phyloP scores from a whole-genome alignment of 208 protist genomes.

The Trypanosoma theileri region DNA sequence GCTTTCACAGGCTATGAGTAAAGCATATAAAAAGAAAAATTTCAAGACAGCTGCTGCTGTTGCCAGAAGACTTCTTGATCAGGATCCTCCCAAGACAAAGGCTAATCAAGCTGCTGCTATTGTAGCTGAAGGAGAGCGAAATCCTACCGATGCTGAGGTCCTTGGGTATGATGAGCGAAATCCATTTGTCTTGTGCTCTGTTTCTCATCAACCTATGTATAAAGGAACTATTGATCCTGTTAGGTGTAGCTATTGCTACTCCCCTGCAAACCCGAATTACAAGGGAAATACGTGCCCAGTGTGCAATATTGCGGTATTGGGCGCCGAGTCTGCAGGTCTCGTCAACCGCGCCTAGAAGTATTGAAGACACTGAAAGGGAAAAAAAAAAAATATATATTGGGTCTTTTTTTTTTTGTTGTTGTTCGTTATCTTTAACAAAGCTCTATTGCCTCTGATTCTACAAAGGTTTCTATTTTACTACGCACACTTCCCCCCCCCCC shows the following conservation, averaged over 20 bases:
- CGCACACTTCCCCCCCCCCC: too few relatives aligned
- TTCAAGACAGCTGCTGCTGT: conserved; percentile 88
- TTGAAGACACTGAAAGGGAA: background rate
- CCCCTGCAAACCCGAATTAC: conserved; percentile 72
- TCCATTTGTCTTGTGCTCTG: conserved; percentile 94
- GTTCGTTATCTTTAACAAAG: too few relatives aligned
- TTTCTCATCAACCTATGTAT: conserved; percentile 81
- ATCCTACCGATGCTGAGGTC: conserved; percentile 60
- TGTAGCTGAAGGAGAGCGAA: conserved; percentile 85
- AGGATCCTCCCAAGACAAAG: conserved; percentile 88
- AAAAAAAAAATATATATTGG: conserved; percentile 8
- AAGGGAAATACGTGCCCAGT: conserved; percentile 72
- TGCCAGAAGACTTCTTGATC: conserved; percentile 92
- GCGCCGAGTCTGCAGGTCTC: conserved; percentile 65
- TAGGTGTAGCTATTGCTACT: conserved; percentile 92
- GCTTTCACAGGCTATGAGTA: conserved; percentile 93
- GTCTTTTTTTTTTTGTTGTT: conserved; percentile 11
- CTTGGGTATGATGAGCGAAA: conserved; percentile 97
- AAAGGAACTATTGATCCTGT: conserved; percentile 58
- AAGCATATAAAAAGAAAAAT: conserved; percentile 93
- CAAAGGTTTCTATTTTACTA: too few relatives aligned
- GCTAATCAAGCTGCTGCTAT: conserved; percentile 91
- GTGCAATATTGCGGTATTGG: conserved; percentile 70
- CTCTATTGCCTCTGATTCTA: too few relatives aligned
- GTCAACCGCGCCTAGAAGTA: conserved; percentile 30